phyloP scores from a whole-genome alignment of 176 grass and related monocot species.

The Ampelocalamus luodianensis region DNA sequence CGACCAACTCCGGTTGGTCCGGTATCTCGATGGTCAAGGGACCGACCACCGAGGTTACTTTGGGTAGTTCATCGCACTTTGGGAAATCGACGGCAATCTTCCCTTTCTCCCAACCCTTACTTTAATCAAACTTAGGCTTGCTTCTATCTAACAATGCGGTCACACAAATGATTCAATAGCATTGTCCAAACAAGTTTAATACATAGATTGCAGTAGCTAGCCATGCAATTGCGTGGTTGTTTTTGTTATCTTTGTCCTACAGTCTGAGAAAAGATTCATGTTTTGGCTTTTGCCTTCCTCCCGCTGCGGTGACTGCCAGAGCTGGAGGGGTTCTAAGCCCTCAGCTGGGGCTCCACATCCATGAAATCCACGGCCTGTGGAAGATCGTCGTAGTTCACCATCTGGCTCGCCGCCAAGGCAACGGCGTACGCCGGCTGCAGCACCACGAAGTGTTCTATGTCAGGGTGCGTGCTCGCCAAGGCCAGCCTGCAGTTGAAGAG shows the following conservation, averaged over 20 bases:
- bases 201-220: background rate
- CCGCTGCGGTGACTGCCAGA: conserved; percentile 28
- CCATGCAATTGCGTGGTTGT: background rate
- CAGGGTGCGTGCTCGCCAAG: conserved; percentile 40
- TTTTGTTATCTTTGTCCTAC: background rate
- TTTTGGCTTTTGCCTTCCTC: conserved; percentile 37
- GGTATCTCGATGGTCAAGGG: no score
- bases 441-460: conserved; percentile 42
- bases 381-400: conserved; percentile 50
- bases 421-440: conserved; percentile 53
- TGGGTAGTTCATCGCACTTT: no score
- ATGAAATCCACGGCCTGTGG: conserved; percentile 52
- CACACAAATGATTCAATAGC: no score
- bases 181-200: background rate
- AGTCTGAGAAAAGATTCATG: conserved; percentile 36
- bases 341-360: conserved; percentile 39
- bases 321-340: conserved; percentile 36
- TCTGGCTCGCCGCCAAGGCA: conserved; percentile 39
- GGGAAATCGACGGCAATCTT: no score
- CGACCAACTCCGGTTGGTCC: no score
- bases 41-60: no score
- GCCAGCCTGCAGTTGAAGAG: conserved; percentile 65
- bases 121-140: no score
- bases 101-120: no score
- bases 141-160: no score